These are phyloP conservation scores for Sistotremastrum suecicum DNA, from an alignment of 768 basidiomycete genomes.

Conservation along the genomic window DNA sequence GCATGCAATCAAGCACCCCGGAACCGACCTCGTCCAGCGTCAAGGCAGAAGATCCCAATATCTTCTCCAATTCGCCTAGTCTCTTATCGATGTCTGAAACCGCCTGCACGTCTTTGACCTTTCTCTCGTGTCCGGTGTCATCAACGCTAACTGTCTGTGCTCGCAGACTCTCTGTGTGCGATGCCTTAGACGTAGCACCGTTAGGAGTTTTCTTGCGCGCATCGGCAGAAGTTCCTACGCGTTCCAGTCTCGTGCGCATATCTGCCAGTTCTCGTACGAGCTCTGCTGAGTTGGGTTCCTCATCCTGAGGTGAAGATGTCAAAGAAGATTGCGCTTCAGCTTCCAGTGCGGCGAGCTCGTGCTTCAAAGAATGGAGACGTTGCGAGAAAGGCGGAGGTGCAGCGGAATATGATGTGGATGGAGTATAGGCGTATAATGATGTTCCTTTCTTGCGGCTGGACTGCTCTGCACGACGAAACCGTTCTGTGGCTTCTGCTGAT, in stretches of 20 bases:
- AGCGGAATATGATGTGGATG: slow-evolving; percentile 9
- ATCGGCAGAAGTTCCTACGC: not conserved
- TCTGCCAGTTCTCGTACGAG: slow-evolving; percentile 68
- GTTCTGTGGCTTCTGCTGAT: slow-evolving; percentile 52
- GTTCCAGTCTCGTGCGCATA: slow-evolving; percentile 51
- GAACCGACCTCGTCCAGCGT: slow-evolving; percentile 65
- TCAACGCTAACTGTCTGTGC: no score
- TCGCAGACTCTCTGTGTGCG: no score
- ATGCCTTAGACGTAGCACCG: no score
- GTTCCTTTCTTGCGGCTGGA: slow-evolving; percentile 54
- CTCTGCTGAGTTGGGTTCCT: slow-evolving; percentile 56
- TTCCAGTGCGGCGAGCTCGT: slow-evolving; percentile 72
- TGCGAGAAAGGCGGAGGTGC: slow-evolving; percentile 34
- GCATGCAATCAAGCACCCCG: not conserved
- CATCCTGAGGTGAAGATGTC: slow-evolving; percentile 46
- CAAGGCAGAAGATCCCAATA: slow-evolving; percentile 71
- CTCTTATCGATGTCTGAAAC: slow-evolving; percentile 72
- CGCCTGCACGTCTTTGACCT: slow-evolving; percentile 25
- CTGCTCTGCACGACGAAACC: slow-evolving; percentile 30
- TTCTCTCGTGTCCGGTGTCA: no score
- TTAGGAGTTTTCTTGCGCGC: no score
- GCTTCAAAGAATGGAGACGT: slow-evolving; percentile 52
- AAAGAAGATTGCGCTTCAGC: slow-evolving; percentile 54
- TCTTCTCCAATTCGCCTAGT: slow-evolving; percentile 67
- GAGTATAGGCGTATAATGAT: slow-evolving; percentile 15